Base-by-base conservation (phyloP, 225 moss, liverwort and hornwort species). In the Bryoerythrophyllum caledonicum region DNA sequence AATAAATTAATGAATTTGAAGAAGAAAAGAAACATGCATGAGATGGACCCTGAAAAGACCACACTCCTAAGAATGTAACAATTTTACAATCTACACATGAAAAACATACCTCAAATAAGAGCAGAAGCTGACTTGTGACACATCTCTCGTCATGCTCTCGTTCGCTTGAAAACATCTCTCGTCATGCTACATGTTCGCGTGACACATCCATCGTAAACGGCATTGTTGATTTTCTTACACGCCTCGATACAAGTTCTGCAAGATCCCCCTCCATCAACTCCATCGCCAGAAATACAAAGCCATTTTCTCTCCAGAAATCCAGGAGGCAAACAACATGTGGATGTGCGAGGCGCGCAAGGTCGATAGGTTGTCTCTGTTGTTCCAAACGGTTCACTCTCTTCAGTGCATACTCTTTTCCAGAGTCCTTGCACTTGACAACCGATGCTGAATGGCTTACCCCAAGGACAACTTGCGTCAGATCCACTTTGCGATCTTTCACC, bases 181-280 rank as follows among this genome's bases (percentile, higher is more conserved):
- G n/a, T n/a, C n/a, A n/a, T n/a, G n/a, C n/a, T n/a, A n/a, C n/a
- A n/a, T n/a, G n/a, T n/a, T n/a, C n/a, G n/a, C n/a, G n/a, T n/a
- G n/a, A n/a, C 70, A 77, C 63, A 21, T 52, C 28, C 16, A 70
- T 54, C 0, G 6, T 0, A 54, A 77, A 77, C 3, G 70, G 69
- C 0, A 6, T 27, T 28, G 8, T 1, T 3, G 0, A 3, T 3
- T 55, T 21, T 53, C 27, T 21, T 5, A 14, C n/a, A 2, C 41
- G 77, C 37, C 26, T 63, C 40, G 0, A 15, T 16, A 70, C 4
- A 10, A 77, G 70, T 16, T 63, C 21, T 70, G 61, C 11, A 41
- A 77, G 0, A 63, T 77, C 53, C 62, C 77, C 77, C 28, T 77
- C 70, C 77, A 77, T 77, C 4, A 77, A 8, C 40, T 77, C 77